Percentiles rank a stretch among this genome's conserved stretches.
Conservation (phyloP, 345 rosid species). For the Moricandia arvensis region DNA sequence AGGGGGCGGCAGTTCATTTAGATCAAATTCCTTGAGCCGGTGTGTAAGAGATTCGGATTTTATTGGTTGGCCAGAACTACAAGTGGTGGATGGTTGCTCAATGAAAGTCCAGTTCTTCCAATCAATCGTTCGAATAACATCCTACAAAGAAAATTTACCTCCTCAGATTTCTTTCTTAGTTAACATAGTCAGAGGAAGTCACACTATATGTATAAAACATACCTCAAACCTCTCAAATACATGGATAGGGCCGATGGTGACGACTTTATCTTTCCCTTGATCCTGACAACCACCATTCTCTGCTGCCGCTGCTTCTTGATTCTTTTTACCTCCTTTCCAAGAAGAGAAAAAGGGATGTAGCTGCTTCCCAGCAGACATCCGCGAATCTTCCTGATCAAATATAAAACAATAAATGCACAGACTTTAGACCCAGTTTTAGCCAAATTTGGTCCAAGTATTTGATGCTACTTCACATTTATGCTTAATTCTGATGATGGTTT, state of each 20-base stretch:
- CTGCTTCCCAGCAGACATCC: slow-evolving; percentile 67
- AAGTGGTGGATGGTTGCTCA: slow-evolving; percentile 37
- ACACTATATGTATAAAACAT: slow-evolving; percentile 14
- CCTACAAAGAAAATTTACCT: slow-evolving; percentile 38
- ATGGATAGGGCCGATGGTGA: slow-evolving; percentile 73
- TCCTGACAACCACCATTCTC: slow-evolving; percentile 33
- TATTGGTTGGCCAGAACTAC: slow-evolving; percentile 24
- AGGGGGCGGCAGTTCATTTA: slow-evolving; percentile 39
- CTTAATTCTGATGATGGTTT: background rate
- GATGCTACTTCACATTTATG: background rate
- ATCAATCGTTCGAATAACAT: slow-evolving; percentile 50
- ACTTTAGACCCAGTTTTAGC: background rate
- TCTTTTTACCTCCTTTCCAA: slow-evolving; percentile 50
- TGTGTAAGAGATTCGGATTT: slow-evolving; percentile 37
- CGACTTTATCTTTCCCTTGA: slow-evolving; percentile 35
- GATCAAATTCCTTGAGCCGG: slow-evolving; percentile 37
- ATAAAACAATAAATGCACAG: slow-evolving; percentile 20
- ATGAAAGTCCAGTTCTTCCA: slow-evolving; percentile 73
- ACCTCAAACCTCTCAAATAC: slow-evolving; percentile 77
- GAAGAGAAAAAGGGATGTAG: slow-evolving; percentile 83
- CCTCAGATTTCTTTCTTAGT: background rate
- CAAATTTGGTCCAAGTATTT: background rate
- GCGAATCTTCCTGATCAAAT: slow-evolving; percentile 67
- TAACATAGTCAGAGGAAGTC: background rate
- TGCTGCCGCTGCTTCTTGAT: slow-evolving; percentile 42